A percentile compares a stretch with the other conserved stretches of the same genome.
Conservation (phyloP, 176 grass and related monocot genomes). For the Avena sativa region DNA sequence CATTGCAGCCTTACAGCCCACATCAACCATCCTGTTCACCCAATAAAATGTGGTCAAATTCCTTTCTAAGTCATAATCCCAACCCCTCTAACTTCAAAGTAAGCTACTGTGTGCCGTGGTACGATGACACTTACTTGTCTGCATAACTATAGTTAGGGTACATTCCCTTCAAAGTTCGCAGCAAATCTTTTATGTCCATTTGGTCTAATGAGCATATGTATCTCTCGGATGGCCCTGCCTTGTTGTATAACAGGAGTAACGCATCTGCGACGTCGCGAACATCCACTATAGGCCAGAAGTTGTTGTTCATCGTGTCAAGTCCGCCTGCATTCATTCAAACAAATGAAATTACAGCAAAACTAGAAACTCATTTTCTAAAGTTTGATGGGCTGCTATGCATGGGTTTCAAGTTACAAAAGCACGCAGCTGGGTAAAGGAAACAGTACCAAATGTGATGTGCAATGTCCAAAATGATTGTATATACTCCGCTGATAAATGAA, state of each 20-base stretch:
- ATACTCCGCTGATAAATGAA: not conserved
- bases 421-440: too few species aligned
- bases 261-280: slow-evolving; percentile 19
- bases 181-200: not conserved
- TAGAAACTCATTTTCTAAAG: not conserved
- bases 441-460: not conserved
- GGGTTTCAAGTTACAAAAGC: not conserved
- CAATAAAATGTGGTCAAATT: not conserved
- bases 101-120: not conserved
- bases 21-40: slow-evolving; percentile 22
- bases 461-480: not conserved
- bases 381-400: not conserved
- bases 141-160: slow-evolving; percentile 41
- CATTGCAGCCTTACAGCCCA: not conserved
- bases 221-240: not conserved
- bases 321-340: slow-evolving; percentile 1
- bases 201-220: slow-evolving; percentile 33
- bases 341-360: not conserved
- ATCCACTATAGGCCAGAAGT: slow-evolving; percentile 15
- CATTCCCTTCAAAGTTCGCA: not conserved
- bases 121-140: slow-evolving; percentile 30
- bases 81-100: not conserved
- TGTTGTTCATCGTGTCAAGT: slow-evolving; percentile 8
- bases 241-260: slow-evolving; percentile 17
- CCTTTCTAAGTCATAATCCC: not conserved